Percentiles rank a stretch among this genome's conserved stretches.
Evolutionary conservation across 208 protist genomes (phyloP).

Genomic region (Trypanosoma congolense): DNA sequence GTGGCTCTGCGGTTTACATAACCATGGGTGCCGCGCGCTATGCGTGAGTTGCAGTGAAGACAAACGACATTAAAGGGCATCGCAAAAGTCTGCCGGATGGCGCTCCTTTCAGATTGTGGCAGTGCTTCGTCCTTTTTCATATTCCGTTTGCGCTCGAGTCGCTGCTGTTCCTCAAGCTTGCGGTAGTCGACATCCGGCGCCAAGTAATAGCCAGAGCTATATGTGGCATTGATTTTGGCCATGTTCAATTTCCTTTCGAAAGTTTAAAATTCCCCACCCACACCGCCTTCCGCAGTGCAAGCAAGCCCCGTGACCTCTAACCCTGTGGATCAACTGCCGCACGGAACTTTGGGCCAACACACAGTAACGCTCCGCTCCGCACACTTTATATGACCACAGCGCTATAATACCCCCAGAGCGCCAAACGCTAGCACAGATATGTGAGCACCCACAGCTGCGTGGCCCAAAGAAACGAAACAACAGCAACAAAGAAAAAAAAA

Average conservation of each 20-base stretch:
- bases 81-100: conserved; percentile 76
- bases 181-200: conserved; percentile 76
- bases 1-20: conserved; percentile 73
- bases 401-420: too few species aligned
- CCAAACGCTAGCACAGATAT: too few species aligned
- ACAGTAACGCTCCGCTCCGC: too few species aligned
- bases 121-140: conserved; percentile 11
- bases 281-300: neutral
- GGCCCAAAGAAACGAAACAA: conserved; percentile 11
- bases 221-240: conserved; percentile 87
- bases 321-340: neutral
- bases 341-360: too few species aligned
- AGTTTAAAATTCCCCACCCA: too few species aligned
- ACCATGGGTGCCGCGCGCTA: conserved; percentile 76
- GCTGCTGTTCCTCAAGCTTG: conserved; percentile 68
- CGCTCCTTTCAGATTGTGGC: conserved; percentile 11
- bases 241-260: conserved; percentile 27
- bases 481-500: neutral
- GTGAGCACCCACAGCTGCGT: neutral
- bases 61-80: conserved; percentile 82
- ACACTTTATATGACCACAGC: too few species aligned
- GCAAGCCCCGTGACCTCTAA: neutral
- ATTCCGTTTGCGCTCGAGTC: conserved; percentile 39
- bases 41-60: conserved; percentile 53
- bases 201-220: conserved; percentile 82